Conservation (phyloP, 495 filamentous ascomycete genomes). For the Neurospora sp. region DNA sequence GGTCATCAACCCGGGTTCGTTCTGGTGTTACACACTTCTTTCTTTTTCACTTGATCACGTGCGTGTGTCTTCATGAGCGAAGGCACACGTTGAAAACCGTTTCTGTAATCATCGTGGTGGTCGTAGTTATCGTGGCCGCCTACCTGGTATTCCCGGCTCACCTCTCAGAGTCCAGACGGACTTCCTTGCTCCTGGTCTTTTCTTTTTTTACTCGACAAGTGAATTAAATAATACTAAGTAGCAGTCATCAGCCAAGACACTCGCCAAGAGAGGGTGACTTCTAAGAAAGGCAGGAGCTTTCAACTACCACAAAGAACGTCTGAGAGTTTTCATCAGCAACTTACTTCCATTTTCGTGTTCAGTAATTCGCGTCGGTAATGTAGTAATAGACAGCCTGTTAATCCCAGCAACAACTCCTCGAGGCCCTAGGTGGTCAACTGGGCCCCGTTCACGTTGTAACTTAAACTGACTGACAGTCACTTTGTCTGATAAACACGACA, state of each 20-base stretch:
- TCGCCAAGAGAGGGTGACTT: background rate
- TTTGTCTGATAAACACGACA: background rate
- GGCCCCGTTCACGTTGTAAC: background rate
- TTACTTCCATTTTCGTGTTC: background rate
- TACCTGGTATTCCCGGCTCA: background rate
- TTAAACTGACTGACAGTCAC: background rate
- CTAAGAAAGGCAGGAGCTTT: background rate
- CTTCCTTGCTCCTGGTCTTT: background rate
- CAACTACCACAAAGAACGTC: background rate
- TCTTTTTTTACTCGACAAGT: background rate
- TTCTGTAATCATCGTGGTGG: slow-evolving; percentile 1
- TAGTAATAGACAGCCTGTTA: background rate
- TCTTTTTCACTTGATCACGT: background rate
- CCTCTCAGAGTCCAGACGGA: background rate
- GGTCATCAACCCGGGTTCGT: background rate
- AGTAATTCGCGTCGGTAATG: background rate
- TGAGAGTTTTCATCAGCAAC: background rate
- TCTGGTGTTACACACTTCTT: background rate
- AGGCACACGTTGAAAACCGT: background rate
- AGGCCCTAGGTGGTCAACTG: background rate
- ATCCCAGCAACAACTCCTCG: background rate
- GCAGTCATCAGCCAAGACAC: background rate
- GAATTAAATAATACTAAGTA: background rate
- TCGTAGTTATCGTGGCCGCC: background rate
- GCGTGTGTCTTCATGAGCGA: background rate